These are phyloP conservation scores for Carpinus fangiana DNA, from an alignment of 306 rosid genomes.

Conservation along the genomic window DNA sequence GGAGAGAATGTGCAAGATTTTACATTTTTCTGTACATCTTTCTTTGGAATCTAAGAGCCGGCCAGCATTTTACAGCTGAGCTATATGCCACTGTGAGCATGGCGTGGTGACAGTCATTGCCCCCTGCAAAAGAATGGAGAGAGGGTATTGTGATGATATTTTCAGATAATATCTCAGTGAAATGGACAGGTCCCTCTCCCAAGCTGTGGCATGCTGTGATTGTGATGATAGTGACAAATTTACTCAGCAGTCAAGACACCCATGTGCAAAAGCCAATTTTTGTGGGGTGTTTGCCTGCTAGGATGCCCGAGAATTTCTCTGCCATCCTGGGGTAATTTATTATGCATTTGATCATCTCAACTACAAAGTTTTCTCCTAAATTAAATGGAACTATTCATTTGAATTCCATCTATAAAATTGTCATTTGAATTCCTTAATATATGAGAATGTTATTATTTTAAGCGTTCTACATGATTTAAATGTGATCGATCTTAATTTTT, in stretches of 20 bases:
- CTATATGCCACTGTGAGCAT: not conserved
- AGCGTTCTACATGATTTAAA: too few relatives aligned
- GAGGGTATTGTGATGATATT: slow-evolving; percentile 26
- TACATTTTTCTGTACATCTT: not conserved
- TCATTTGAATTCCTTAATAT: too few relatives aligned
- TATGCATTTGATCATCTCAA: too few relatives aligned
- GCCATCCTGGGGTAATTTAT: too few relatives aligned
- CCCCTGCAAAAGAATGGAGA: slow-evolving; percentile 30
- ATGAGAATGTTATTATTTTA: too few relatives aligned
- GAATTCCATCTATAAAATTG: too few relatives aligned
- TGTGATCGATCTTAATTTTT: too few relatives aligned
- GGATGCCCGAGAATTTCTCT: not conserved
- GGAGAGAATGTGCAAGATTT: not conserved
- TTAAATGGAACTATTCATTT: too few relatives aligned
- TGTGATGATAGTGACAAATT: slow-evolving; percentile 58
- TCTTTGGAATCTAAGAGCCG: not conserved
- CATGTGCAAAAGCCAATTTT: slow-evolving; percentile 91
- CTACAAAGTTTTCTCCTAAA: too few relatives aligned
- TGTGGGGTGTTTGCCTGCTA: slow-evolving; percentile 39
- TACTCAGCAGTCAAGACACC: slow-evolving; percentile 35
- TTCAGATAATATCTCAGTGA: slow-evolving; percentile 56
- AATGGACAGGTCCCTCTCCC: slow-evolving; percentile 48
- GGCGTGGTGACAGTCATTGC: slow-evolving; percentile 8
- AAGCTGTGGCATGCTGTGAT: slow-evolving; percentile 47
- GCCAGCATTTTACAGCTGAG: not conserved